Conservation (phyloP, 495 filamentous ascomycete genomes). For the Penicillium egyptiacum region DNA sequence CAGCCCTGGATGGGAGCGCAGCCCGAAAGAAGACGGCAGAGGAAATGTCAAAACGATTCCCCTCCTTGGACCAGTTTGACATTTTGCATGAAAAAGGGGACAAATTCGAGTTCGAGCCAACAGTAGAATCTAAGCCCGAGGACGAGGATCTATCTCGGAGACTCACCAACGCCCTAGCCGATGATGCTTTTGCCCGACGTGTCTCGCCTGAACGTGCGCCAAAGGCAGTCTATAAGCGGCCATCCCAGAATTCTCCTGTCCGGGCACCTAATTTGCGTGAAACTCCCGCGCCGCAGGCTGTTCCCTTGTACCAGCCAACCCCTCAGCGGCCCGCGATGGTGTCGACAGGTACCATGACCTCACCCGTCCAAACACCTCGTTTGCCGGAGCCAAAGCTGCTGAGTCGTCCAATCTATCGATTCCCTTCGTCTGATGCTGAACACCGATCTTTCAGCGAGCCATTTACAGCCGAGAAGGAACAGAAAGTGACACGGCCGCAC, state of each 20-base stretch:
- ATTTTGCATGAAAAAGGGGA: constrained; percentile 80
- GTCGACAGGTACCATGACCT: constrained; percentile 94
- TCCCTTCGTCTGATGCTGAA: constrained; percentile 56
- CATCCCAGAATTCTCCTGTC: constrained; percentile 31
- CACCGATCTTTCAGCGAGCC: constrained; percentile 56
- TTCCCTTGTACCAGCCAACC: constrained; percentile 57
- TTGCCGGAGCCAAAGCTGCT: constrained; percentile 42
- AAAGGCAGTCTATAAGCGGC: constrained; percentile 28
- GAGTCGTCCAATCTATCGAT: constrained; percentile 59
- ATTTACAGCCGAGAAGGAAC: constrained; percentile 36
- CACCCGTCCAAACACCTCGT: constrained; percentile 62
- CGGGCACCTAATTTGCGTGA: constrained; percentile 25
- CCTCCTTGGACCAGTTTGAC: constrained; percentile 89
- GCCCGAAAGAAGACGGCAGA: constrained; percentile 57
- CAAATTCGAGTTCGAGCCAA: constrained; percentile 83
- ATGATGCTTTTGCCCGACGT: constrained; percentile 75
- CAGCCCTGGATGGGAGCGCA: constrained; percentile 70
- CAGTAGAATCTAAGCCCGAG: constrained; percentile 46
- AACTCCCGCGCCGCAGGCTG: constrained; percentile 24
- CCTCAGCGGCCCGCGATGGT: constrained; percentile 70
- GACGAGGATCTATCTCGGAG: constrained; percentile 67
- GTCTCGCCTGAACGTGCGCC: constrained; percentile 35
- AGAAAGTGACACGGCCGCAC: constrained; percentile 10
- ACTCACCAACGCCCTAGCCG: constrained; percentile 81
- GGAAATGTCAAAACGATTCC: constrained; percentile 82